Percentiles rank a stretch among this genome's conserved stretches.
Evolutionary conservation across 2,329 filamentous ascomycete genomes (phyloP).

Genomic region (Penicillium sclerotigenum): DNA sequence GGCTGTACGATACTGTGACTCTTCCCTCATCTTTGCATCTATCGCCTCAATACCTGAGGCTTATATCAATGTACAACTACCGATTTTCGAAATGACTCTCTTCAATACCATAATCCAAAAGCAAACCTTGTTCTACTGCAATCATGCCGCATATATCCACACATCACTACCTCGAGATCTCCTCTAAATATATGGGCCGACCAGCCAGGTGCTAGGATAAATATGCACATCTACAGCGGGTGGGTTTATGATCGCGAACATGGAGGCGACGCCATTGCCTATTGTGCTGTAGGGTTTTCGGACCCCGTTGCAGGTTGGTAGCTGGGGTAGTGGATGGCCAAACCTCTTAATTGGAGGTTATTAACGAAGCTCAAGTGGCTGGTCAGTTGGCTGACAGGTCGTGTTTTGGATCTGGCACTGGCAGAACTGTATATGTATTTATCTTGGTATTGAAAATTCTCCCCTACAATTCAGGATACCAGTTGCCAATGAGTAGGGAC

Average conservation of each 20-base stretch:
- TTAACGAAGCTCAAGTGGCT: neutral
- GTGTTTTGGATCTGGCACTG: neutral
- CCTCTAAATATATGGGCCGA: neutral
- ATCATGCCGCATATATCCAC: neutral
- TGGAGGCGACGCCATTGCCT: no score
- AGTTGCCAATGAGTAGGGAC: neutral
- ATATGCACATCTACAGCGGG: neutral
- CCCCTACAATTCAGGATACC: neutral
- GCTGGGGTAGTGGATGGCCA: neutral
- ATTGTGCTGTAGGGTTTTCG: no score
- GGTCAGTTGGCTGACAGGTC: neutral
- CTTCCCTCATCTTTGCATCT: neutral
- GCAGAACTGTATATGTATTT: neutral
- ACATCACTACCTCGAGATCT: neutral
- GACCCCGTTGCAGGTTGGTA: neutral
- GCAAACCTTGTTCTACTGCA: neutral
- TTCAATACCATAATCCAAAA: neutral
- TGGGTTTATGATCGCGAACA: no score
- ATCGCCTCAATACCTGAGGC: neutral
- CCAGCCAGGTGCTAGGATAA: neutral
- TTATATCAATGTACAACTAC: constrained; percentile 38
- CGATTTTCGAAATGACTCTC: constrained; percentile 26
- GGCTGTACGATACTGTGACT: constrained; percentile 21
- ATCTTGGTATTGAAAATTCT: neutral
- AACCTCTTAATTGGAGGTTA: neutral